Base-by-base conservation (phyloP, 257 asterid genomes). In the Nicotiana noctiflora region DNA sequence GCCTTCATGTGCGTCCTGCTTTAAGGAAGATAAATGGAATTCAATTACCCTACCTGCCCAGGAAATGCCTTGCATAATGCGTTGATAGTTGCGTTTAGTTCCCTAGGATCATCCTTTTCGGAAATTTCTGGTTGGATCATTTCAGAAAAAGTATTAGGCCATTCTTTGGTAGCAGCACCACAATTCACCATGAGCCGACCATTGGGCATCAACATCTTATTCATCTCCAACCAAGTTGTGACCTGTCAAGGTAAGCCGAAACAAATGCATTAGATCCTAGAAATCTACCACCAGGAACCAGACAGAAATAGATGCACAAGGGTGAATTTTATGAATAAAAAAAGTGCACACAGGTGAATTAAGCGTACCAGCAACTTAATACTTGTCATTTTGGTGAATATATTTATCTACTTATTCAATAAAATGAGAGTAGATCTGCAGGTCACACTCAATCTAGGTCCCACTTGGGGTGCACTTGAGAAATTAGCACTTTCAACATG, bases 101-200 rank as follows among this genome's bases (percentile, higher is more conserved):
- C 84, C 89, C 82, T 72, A 34, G 75, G 80, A 62, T 14, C 59
- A 44, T 78, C 79, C 75, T 32, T 17, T 10, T 59, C 4, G 29
- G 70, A 21, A 79, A 25, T 75, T 53, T 75, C 81, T 11, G 66
- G 51, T 62, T 32, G 52, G 25, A 74, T 66, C 56, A 53, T 60
- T 65, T 19, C 40, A 19, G 21, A 18, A 56, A 3, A 19, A 72
- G 46, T 61, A 37, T 23, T 81, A 78, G 84, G 64, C 59, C 67
- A 27, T 79, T 25, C 80, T 34, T 76, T 87, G 64, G 82, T 76
- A 74, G 89, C 87, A 64, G 91, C 92, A 52, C 92, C 97, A 82
- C 98, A 93, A 77, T 93, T 93, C 84, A 93, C 93, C 98, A 93
- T 93, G 83, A 93, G 53, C 6, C 98, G 97, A 51, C 98, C 98